Base-by-base conservation (phyloP, 2,329 filamentous ascomycete genomes). In the Pseudocercospora fuligena region DNA sequence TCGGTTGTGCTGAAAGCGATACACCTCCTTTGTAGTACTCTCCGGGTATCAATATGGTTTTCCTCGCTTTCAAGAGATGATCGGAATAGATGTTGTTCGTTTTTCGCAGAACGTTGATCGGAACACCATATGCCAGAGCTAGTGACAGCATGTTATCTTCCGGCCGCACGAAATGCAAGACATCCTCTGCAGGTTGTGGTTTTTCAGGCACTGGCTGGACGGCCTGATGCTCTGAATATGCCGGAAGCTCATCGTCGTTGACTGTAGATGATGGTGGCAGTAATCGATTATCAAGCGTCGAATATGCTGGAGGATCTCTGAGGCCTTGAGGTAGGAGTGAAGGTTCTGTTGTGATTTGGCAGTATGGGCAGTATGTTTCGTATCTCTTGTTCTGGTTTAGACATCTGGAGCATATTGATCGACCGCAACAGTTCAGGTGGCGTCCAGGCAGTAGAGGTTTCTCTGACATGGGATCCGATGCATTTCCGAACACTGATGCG, bases 151-250 rank as follows among this genome's bases (percentile, higher is more conserved):
- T 80, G 9, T 85, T 89, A 76, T 95, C 92, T 67, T 85, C 83
- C 65, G 91, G 89, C 73, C 91, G 83, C 58, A 95, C 82, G 78
- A 93, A 93, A 77, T 95, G 92, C 14, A 94, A 81, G 2, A 88
- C 88, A 77, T 93, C 90, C 65, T 87, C 83, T n/a, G 82, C 81
- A 3, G 78, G 74, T 8, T 80, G 77, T 61, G 25, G 43, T 57
- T 71, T 70, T 59, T 82, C 82, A 61, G 79, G 76, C 4, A 74
- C 60, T 21, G 75, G 43, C 2, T 77, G 60, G 8, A 66, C 64
- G 11, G 66, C 29, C 29, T 68, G 61, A 60, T 79, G 76, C 59
- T 75, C 74, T 6, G 80, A 79, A 61, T 84, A 84, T 51, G 82
- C 80, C 27, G 82, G 82, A 5, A 78, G 78, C 58, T 79, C 75